Conservation (phyloP, 2,329 filamentous ascomycete species). For the Scedosporium boydii region DNA sequence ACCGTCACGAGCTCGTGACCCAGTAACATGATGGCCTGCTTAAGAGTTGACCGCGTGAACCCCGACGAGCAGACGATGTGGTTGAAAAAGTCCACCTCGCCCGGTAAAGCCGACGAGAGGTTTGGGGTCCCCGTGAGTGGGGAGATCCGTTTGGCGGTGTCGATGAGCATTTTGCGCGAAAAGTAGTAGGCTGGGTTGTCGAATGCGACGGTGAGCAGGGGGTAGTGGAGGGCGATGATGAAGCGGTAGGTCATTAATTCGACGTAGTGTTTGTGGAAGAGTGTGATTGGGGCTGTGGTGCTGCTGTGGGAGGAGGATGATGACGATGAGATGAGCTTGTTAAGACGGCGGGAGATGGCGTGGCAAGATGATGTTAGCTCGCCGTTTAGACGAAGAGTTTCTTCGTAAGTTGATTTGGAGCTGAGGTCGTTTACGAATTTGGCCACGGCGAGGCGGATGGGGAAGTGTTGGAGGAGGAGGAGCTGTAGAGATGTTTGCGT, state of each 20-base stretch:
- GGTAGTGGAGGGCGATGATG: constrained; percentile 45
- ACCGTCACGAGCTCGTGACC: constrained; percentile 27
- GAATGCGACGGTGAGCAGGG: constrained; percentile 32
- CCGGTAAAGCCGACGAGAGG: constrained; percentile 9
- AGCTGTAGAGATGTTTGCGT: constrained; percentile 31
- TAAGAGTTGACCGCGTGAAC: constrained; percentile 26
- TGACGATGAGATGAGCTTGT: constrained; percentile 11
- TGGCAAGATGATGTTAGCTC: constrained; percentile 33
- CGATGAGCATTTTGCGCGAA: constrained; percentile 37
- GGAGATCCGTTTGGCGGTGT: constrained; percentile 38
- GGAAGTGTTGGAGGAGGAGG: constrained; percentile 32
- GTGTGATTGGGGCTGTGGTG: constrained; percentile 10
- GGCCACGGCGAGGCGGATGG: constrained; percentile 30
- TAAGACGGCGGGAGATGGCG: constrained; percentile 23
- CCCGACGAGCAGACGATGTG: constrained; percentile 25
- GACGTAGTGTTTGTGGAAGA: constrained; percentile 33
- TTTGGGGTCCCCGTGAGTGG: constrained; percentile 12
- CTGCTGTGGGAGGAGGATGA: background rate
- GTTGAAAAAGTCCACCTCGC: constrained; percentile 25
- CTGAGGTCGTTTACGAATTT: constrained; percentile 33
- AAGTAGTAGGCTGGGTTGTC: constrained; percentile 37
- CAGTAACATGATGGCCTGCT: constrained; percentile 27
- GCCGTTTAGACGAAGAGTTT: constrained; percentile 32
- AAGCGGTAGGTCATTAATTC: constrained; percentile 45
- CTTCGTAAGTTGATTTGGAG: constrained; percentile 27